Base-by-base conservation (phyloP, 2,329 filamentous ascomycete species). In the Zopfia rhizophila region DNA sequence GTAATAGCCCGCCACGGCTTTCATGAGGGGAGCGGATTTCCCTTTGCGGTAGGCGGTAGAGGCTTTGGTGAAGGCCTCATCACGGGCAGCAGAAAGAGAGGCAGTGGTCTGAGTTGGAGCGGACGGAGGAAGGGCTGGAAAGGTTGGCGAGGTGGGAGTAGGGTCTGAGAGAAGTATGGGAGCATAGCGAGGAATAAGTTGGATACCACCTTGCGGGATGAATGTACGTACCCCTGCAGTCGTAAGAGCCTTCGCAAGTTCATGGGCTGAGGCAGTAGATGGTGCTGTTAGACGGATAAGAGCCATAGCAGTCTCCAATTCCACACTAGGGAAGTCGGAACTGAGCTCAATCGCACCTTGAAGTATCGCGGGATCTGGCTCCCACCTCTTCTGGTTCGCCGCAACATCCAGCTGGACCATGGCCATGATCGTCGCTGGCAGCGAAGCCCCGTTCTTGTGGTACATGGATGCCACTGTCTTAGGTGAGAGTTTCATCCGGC, bases 1-100 rank as follows among this genome's bases (percentile, higher is more conserved):
- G 68, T 96, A 96, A 65, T 90, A 89, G 0, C 81, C 84, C 7
- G 90, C 90, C 1, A 84, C 92, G 45, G 86, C 88, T 16, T 86
- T 83, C 76, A 89, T 91, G 3, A 93, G 75, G 0, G 80, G 86
- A 51, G 91, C 84, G 0, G 90, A 91, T 56, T 82, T 86, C 13
- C 82, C 81, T 56, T 78, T 81, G 23, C 83, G 80, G 59, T 83
- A 82, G 2, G 83, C 82, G 7, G 77, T 71, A 7, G 77, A 75
- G 3, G 86, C 86, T 69, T 87, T 79, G 3, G 69, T 68, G 56
- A 85, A 83, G 10, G 83, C 83, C 4, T 73, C 66, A 17, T 72
- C 68, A 11, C 81, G 74, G 27, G 78, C 77, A 4, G 72, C 65
- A 35, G 76, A 71, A 45, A 82, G 75, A 4, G 72, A 66, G 2